Base-by-base conservation (phyloP, 2,329 filamentous ascomycete species). In the Fusarium neocosmosporiellum region DNA sequence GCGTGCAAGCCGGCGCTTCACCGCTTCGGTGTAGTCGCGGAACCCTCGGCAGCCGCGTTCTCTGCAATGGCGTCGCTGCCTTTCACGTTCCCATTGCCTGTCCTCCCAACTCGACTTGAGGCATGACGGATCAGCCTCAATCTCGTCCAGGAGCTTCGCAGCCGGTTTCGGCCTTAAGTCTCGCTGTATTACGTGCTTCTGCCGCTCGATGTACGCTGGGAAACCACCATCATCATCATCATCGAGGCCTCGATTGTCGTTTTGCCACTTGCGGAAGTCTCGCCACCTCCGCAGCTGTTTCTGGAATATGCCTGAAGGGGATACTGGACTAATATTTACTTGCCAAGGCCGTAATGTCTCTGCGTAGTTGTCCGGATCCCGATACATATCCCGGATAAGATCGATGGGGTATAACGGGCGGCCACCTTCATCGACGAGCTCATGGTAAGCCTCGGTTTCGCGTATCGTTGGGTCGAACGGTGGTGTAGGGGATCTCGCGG, bases 361-460 rank as follows among this genome's bases (percentile, higher is more conserved):
- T 20, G 34, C 36, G 67, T 79, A 75, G 14, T 73, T 61, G 37
- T 72, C 67, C 5, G 75, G 73, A 48, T 78, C 48, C 18, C 59
- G 27, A 13, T 59, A 50, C 46, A 82, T 68, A 24, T 78, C 59
- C 7, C 77, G 68, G 11, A 80, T 60, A 36, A 77, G 74, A 48
- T 69, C 65, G 24, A 81, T 74, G 14, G 69, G 72, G 61, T 80
- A 81, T 37, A 75, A 59, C 20, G 80, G 80, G 29, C 77, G 78
- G 46, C 80, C 78, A 60, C 80, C 79, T 36, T 79, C 76, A n/a
- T 71, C 73, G 43, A 82, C 58, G 31, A 83, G 79, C 13, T 73
- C 59, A 54, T 80, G 39, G 62, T 81, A 81, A 37, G 63, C 69
- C 34, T 75, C 53, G 3, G 50, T 76, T 65, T 81, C 75, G 16